Evolutionary conservation across 192 early-diverging fungal genomes (phyloP), one percentile per base, ranked within the genome.

Genomic region (Linnemannia exigua): DNA sequence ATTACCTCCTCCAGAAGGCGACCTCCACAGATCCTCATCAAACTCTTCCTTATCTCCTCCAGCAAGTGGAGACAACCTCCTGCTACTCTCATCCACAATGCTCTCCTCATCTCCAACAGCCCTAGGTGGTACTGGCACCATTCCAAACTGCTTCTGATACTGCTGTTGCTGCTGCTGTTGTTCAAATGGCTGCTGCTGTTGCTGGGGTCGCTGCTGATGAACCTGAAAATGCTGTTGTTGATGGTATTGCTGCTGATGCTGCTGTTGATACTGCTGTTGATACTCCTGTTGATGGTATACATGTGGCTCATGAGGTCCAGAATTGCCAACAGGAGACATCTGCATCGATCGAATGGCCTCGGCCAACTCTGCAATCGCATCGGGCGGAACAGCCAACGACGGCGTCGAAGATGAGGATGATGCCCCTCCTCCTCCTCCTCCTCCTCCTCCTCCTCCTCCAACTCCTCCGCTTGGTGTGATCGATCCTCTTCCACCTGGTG

Each of bases 261-360:
- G 9, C 1, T 61, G 28, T 3, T 63, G 58, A 25, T 63, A 7
- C 3, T 63, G 41, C 41, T 44, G 5, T 44, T 44, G 41, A n/a
- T n/a, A n/a, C n/a, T n/a, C n/a, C 4, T 54, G 28, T 4, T 63
- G 58, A 63, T 63, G 58, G 58, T 33, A 63, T 31, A 33, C 28
- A 15, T 63, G 58, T 63, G 3, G 58, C 31, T 25, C 58, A 9
- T 6, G 58, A 63, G 58, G 28, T 11, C 28, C 58, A 31, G 28
- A 11, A 31, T 12, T 15, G 2, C 58, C 28, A 31, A 63, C 28
- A 63, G 58, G 58, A 63, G 58, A 63, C 12, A 25, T 12, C 58
- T 33, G 58, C 11, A 63, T 63, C 58, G 58, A 63, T 63, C 58
- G 58, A 63, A 63, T 31, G 31, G 58, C 14, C 58, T 63, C 58